Evolutionary conservation across 2,329 filamentous ascomycete species (phyloP).

Genomic region (Curvularia verruculosa): DNA sequence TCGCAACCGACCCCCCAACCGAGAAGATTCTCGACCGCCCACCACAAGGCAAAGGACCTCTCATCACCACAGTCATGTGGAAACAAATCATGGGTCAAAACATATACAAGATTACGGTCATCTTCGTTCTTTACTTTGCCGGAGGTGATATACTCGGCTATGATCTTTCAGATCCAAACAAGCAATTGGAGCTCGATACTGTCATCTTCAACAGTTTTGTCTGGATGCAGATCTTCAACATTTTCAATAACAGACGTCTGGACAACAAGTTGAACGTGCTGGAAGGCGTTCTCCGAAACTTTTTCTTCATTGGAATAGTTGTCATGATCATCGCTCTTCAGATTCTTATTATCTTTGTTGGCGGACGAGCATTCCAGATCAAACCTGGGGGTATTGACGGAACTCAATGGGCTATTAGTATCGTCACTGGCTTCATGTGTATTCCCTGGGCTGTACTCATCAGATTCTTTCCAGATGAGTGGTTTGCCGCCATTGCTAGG

Average conservation of each 20-base stretch:
- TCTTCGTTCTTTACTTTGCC: slow-evolving; percentile 66
- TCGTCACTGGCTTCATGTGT: slow-evolving; percentile 58
- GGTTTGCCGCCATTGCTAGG: slow-evolving; percentile 32
- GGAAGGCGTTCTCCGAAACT: slow-evolving; percentile 62
- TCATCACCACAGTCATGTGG: slow-evolving; percentile 69
- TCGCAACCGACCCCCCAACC: slow-evolving; percentile 96
- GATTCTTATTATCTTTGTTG: slow-evolving; percentile 64
- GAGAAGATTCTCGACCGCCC: slow-evolving; percentile 91
- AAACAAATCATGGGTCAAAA: slow-evolving; percentile 70
- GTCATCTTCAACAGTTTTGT: slow-evolving; percentile 74
- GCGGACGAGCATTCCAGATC: slow-evolving; percentile 62
- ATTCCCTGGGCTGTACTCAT: slow-evolving; percentile 60
- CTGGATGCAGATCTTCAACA: slow-evolving; percentile 76
- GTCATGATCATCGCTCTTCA: slow-evolving; percentile 64
- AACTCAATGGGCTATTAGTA: slow-evolving; percentile 67
- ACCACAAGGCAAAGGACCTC: slow-evolving; percentile 82
- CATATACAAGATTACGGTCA: slow-evolving; percentile 65
- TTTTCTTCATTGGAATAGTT: slow-evolving; percentile 65
- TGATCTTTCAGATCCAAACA: slow-evolving; percentile 45
- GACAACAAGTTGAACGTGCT: slow-evolving; percentile 69
- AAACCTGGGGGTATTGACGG: slow-evolving; percentile 53
- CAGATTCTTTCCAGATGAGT: slow-evolving; percentile 58
- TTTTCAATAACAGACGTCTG: slow-evolving; percentile 68
- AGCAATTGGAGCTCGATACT: slow-evolving; percentile 60
- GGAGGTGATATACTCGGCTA: slow-evolving; percentile 63